Percentiles rank a stretch among this genome's conserved stretches.
phyloP scores from a whole-genome alignment of 2,329 filamentous ascomycete genomes.

The Talaromyces sp. region DNA sequence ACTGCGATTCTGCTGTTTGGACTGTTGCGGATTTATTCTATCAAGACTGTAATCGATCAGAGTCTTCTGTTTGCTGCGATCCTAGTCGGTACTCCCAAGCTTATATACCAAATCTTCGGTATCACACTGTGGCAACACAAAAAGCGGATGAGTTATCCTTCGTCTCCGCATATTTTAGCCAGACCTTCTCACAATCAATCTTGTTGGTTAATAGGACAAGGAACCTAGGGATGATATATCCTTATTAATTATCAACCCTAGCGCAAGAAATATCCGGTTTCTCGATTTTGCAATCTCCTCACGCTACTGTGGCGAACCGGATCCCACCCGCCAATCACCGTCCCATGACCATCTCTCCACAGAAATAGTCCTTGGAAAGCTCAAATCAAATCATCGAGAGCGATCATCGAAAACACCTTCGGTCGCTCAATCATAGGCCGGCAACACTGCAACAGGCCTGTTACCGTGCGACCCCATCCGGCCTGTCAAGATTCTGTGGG shows the following conservation, averaged over 20 bases:
- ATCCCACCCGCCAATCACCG: background rate
- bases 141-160: background rate
- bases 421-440: background rate
- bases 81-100: background rate
- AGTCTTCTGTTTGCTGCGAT: background rate
- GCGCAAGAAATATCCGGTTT: background rate
- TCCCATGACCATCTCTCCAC: background rate
- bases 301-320: background rate
- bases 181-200: background rate
- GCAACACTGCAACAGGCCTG: background rate
- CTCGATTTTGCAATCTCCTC: background rate
- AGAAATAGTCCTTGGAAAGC: background rate
- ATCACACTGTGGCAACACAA: background rate
- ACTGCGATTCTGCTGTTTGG: background rate
- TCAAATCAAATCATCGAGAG: background rate
- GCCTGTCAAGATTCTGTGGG: background rate
- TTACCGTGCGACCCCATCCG: background rate
- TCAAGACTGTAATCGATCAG: background rate
- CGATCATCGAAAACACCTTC: background rate
- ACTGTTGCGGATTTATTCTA: background rate
- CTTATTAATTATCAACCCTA: background rate
- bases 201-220: background rate
- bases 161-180: background rate
- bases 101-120: background rate
- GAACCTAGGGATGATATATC: background rate